A percentile compares a stretch with the other conserved stretches of the same genome.
Conservation (phyloP, 176 grass and related monocot species). For the Carex littledalei region DNA sequence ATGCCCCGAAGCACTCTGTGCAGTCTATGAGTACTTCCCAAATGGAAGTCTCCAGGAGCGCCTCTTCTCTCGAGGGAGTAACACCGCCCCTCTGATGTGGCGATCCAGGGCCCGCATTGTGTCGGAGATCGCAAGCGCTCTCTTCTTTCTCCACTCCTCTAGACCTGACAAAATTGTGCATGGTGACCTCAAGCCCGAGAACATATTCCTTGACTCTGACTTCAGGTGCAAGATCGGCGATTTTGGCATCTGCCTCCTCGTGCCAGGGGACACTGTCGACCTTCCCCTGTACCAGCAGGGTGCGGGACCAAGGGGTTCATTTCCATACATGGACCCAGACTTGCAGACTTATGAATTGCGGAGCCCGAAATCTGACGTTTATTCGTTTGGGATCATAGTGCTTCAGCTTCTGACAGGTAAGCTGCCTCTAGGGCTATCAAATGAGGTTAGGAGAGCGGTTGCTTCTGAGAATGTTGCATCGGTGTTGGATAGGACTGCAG, state of each 20-base stretch:
- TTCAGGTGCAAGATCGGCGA: constrained; percentile 57
- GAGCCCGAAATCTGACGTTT: constrained; percentile 47
- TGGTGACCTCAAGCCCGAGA: constrained; percentile 66
- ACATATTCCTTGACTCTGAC: constrained; percentile 54
- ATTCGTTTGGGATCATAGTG: constrained; percentile 64
- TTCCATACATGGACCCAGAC: constrained; percentile 38
- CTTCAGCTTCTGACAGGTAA: constrained; percentile 71
- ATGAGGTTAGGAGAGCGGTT: constrained; percentile 42
- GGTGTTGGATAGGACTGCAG: constrained; percentile 54
- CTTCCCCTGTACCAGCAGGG: neutral
- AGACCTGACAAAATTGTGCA: constrained; percentile 72
- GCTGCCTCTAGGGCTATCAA: constrained; percentile 30
- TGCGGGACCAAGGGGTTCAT: constrained; percentile 21
- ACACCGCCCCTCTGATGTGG: constrained; percentile 36
- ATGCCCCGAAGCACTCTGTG: constrained; percentile 55
- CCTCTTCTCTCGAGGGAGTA: constrained; percentile 36
- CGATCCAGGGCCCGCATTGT: constrained; percentile 48
- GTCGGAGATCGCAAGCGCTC: constrained; percentile 46
- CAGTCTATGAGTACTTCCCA: constrained; percentile 56
- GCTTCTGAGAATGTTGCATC: constrained; percentile 35
- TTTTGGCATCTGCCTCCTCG: constrained; percentile 40
- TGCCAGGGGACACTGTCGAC: constrained; percentile 14
- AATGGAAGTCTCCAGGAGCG: constrained; percentile 52
- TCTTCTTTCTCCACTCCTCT: constrained; percentile 58
- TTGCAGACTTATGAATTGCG: constrained; percentile 32